A percentile compares a stretch with the other conserved stretches of the same genome.
These are phyloP conservation scores for Chytriomyces confervae DNA, from an alignment of 192 early-diverging fungal genomes.

Conservation along the genomic window DNA sequence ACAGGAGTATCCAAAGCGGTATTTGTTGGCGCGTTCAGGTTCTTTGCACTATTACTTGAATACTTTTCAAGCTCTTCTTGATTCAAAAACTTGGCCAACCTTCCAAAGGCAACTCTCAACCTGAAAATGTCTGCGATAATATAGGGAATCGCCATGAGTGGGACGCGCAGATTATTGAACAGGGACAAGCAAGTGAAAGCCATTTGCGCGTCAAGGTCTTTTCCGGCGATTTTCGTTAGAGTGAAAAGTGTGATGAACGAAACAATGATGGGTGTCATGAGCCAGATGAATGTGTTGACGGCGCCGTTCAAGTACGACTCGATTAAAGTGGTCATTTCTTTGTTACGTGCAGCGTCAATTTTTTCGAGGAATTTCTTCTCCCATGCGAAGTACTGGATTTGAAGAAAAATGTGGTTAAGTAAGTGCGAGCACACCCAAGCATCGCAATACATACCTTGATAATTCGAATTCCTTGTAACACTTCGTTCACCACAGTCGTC, in stretches of 20 bases:
- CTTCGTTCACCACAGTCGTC: constrained; percentile 68
- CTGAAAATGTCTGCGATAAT: constrained; percentile 61
- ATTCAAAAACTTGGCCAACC: constrained; percentile 75
- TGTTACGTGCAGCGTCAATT: constrained; percentile 38
- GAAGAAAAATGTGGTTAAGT: not conserved
- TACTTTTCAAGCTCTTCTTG: constrained; percentile 71
- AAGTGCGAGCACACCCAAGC: not conserved
- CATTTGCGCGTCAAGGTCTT: constrained; percentile 66
- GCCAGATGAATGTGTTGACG: constrained; percentile 39
- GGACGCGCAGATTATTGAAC: constrained; percentile 66
- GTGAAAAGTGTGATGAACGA: constrained; percentile 65
- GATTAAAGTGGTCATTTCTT: constrained; percentile 38
- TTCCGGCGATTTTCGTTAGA: constrained; percentile 60
- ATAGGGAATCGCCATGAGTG: constrained; percentile 60
- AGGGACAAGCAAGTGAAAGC: constrained; percentile 72
- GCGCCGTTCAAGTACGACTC: constrained; percentile 28
- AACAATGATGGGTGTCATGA: constrained; percentile 54
- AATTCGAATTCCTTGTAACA: constrained; percentile 56
- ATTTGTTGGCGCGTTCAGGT: not conserved
- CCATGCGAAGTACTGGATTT: constrained; percentile 47
- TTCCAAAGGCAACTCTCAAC: constrained; percentile 59
- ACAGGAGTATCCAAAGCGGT: constrained; percentile 1
- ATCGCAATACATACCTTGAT: constrained; percentile 45
- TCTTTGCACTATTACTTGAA: not conserved
- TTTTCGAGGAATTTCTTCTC: constrained; percentile 44